Evolutionary conservation across 2,329 filamentous ascomycete genomes (phyloP).

Genomic region (Aspergillus fumigatus): DNA sequence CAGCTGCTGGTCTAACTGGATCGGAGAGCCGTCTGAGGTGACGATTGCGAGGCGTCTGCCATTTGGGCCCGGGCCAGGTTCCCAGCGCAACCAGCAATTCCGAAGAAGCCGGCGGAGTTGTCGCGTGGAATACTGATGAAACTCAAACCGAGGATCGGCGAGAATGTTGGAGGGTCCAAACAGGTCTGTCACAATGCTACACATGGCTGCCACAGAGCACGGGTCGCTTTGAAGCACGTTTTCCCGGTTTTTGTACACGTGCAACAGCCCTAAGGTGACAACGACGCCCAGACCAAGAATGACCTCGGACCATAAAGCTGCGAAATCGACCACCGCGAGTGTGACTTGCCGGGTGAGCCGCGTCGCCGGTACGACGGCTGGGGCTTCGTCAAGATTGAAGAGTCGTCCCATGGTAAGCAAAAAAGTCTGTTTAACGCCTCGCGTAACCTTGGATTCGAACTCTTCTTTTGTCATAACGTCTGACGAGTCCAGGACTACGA

Average conservation of each 20-base stretch:
- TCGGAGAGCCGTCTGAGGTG: constrained; percentile 23
- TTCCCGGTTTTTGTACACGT: constrained; percentile 23
- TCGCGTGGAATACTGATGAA: constrained; percentile 31
- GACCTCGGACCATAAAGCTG: constrained; percentile 26
- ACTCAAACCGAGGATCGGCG: constrained; percentile 21
- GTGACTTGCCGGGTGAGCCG: constrained; percentile 23
- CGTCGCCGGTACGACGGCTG: constrained; percentile 17
- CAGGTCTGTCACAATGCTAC: constrained; percentile 29
- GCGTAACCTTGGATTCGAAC: constrained; percentile 23
- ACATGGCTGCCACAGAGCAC: constrained; percentile 32
- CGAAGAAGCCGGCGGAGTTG: constrained; percentile 27
- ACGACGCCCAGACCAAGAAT: constrained; percentile 22
- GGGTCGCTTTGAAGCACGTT: constrained; percentile 31
- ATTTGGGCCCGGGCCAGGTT: constrained; percentile 18
- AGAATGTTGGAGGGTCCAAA: constrained; percentile 27
- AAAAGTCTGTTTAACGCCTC: constrained; percentile 28
- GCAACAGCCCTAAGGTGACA: constrained; percentile 23
- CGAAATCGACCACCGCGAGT: constrained; percentile 26
- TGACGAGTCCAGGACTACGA: constrained; percentile 27
- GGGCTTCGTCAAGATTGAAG: constrained; percentile 25
- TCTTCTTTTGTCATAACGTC: constrained; percentile 24
- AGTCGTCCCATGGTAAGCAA: constrained; percentile 27
- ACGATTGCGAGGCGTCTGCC: constrained; percentile 28
- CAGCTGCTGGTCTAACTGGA: constrained; percentile 20
- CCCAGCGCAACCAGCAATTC: constrained; percentile 27